Base-by-base conservation (phyloP, 345 rosid genomes). In the Hypericum perforatum region DNA sequence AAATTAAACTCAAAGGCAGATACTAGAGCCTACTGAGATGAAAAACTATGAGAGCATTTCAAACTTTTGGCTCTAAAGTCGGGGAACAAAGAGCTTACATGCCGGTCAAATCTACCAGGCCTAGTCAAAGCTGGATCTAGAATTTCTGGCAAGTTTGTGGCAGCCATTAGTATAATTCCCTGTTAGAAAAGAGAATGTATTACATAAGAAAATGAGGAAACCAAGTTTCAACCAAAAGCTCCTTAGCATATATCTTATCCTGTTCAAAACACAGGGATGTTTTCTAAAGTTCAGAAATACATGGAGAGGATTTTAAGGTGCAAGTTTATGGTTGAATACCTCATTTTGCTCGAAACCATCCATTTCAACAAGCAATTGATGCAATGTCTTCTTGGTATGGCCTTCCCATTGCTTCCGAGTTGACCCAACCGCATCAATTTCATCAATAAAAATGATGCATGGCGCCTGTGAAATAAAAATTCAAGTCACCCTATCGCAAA, bases 61-160 rank as follows among this genome's bases (percentile, higher is more conserved):
- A 37, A 51, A 12, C 43, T 22, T 29, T 44, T 11, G 44, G 32
- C 32, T 22, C 32, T 22, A 4, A 22, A 22, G 32, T 22, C 32
- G 16, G 10, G 16, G 11, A 37, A 52, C 14, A 6, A 52, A 22
- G 46, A 61, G 73, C 97, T 82, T 74, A 90, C 97, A 86, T 84
- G 95, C 54, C 95, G 76, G 67, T 90, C 99, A 55, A 92, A 92
- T 85, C 99, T 83, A 70, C 99, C 97, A 65, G 97, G 97, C 74
- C 99, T 84, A 57, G 97, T 92, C 82, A 88, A 81, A 59, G 99
- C 99, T 55, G 97, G 99, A 79, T 92, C 99, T 66, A 92, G 95
- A 66, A 92, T 88, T 58, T 92, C 99, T 37, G 99, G 91, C 72
- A 88, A 86, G 72, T 88, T 92, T 67, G 99, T 92, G 53, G 99